Conservation (phyloP, 495 filamentous ascomycete genomes). For the Margaritispora aquatica region DNA sequence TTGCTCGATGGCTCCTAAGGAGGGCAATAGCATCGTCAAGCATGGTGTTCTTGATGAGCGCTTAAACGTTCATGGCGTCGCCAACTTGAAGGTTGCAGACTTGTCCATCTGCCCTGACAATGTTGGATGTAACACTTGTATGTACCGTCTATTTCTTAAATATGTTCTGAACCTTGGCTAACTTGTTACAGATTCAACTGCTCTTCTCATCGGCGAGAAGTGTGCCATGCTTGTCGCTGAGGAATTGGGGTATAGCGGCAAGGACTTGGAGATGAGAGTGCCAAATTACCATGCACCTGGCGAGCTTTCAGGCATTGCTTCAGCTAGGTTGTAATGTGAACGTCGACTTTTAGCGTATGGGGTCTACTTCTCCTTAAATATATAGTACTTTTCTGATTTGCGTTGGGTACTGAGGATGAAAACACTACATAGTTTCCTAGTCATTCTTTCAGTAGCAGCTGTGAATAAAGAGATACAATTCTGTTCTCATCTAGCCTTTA, state of each 20-base stretch:
- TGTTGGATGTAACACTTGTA: constrained; percentile 69
- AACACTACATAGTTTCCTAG: too few relatives aligned
- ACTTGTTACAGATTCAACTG: constrained; percentile 45
- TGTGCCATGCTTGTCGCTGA: constrained; percentile 64
- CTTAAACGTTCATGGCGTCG: constrained; percentile 73
- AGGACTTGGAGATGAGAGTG: constrained; percentile 65
- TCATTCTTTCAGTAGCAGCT: too few relatives aligned
- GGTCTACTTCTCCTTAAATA: not conserved
- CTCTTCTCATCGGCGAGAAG: constrained; percentile 82
- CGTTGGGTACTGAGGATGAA: too few relatives aligned
- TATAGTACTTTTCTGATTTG: too few relatives aligned
- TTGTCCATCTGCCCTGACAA: constrained; percentile 79
- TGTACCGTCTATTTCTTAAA: constrained; percentile 21
- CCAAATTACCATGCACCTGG: constrained; percentile 54
- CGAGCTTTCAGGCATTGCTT: constrained; percentile 26
- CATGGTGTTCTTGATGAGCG: constrained; percentile 76
- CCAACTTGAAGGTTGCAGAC: constrained; percentile 77
- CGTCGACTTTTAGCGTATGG: too few relatives aligned
- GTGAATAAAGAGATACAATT: too few relatives aligned
- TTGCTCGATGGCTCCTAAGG: constrained; percentile 73
- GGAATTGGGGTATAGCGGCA: constrained; percentile 69
- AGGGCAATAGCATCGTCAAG: constrained; percentile 74
- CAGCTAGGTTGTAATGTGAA: constrained; percentile 7
- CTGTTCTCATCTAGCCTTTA: too few relatives aligned
- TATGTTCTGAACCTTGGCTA: not conserved